Percentiles rank a stretch among this genome's conserved stretches.
Evolutionary conservation across 495 filamentous ascomycete genomes (phyloP).

Genomic region (Xylaria castorea): DNA sequence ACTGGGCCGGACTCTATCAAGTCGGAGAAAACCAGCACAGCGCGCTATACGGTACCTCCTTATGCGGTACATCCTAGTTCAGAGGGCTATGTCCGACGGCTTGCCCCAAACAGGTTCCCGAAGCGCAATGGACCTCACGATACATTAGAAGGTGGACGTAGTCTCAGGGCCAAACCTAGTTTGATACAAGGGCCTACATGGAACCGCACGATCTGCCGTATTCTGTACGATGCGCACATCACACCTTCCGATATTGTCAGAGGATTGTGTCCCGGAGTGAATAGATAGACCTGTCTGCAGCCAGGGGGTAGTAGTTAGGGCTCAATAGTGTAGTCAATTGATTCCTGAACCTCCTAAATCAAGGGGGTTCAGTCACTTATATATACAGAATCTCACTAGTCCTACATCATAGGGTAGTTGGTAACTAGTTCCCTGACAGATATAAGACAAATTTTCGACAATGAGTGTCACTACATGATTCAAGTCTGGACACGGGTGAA

Average conservation of each 20-base stretch:
- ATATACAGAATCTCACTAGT: too few species aligned
- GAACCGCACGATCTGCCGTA: not conserved
- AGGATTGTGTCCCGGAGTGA: too few species aligned
- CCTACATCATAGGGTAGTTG: too few species aligned
- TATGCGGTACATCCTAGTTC: not conserved
- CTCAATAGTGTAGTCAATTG: too few species aligned
- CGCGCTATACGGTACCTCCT: not conserved
- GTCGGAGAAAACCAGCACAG: not conserved
- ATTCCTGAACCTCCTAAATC: too few species aligned
- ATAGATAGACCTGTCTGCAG: too few species aligned
- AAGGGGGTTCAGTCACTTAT: too few species aligned
- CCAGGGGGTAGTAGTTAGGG: too few species aligned
- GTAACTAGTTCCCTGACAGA: too few species aligned
- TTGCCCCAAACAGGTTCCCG: not conserved
- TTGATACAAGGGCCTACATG: not conserved
- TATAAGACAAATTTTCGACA: not conserved
- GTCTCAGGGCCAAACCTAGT: not conserved
- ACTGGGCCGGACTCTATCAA: not conserved
- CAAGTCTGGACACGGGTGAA: not conserved
- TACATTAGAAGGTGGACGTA: not conserved
- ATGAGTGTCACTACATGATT: not conserved
- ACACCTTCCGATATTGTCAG: too few species aligned
- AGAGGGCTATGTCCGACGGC: not conserved
- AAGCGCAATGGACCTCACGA: not conserved
- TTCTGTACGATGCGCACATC: not conserved